phyloP scores from a whole-genome alignment of 106 monocot species.

The Iris macrosiphon region DNA sequence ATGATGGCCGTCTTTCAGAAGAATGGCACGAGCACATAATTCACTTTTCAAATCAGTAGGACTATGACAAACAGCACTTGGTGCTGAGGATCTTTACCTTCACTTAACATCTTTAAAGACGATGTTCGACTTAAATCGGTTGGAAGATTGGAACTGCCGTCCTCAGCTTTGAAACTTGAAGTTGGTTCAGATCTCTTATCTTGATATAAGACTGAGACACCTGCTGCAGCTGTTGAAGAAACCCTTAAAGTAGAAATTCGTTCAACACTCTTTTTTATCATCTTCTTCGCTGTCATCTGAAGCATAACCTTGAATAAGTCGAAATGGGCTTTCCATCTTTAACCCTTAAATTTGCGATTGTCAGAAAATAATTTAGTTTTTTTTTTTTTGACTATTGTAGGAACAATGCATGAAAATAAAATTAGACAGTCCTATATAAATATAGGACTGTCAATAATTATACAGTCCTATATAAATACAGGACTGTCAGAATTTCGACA shows the following conservation, averaged over 20 bases:
- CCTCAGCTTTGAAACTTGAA: conserved; percentile 6
- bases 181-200: not conserved
- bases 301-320: conserved; percentile 77
- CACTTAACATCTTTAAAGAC: not conserved
- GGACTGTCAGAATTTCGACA: too few relatives aligned
- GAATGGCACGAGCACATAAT: not conserved
- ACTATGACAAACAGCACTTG: not conserved
- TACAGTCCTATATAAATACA: too few relatives aligned
- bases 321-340: conserved; percentile 61
- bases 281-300: conserved; percentile 71
- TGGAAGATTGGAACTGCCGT: not conserved
- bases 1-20: not conserved
- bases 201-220: conserved; percentile 9
- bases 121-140: conserved; percentile 5
- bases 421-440: too few relatives aligned
- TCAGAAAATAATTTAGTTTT: too few relatives aligned
- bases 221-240: conserved; percentile 5
- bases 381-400: too few relatives aligned
- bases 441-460: too few relatives aligned
- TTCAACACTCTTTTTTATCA: conserved; percentile 5
- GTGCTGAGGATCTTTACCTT: not conserved
- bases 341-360: too few relatives aligned
- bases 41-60: not conserved
- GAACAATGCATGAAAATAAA: too few relatives aligned
- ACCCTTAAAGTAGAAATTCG: too few relatives aligned